A percentile compares a stretch with the other conserved stretches of the same genome.
phyloP scores from a whole-genome alignment of 768 basidiomycete species.

The Cubamyces lactineus region DNA sequence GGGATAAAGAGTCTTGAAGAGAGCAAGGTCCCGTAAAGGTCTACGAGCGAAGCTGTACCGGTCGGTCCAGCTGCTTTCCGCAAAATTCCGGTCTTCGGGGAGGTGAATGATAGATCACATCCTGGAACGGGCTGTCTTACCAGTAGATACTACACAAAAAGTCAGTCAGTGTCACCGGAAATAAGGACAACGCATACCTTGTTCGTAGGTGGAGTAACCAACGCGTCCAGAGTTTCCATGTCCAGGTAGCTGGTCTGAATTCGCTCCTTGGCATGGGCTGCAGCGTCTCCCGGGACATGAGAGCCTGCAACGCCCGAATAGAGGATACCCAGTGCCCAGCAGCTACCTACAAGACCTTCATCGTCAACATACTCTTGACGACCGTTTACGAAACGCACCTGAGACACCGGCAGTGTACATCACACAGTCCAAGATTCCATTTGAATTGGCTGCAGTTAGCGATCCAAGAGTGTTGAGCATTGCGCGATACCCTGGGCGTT shows the following conservation, averaged over 20 bases:
- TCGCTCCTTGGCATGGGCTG: slow-evolving; percentile 27
- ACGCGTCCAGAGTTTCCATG: slow-evolving; percentile 29
- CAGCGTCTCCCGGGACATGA: slow-evolving; percentile 12
- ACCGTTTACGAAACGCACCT: slow-evolving; percentile 12
- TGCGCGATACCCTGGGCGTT: slow-evolving; percentile 29
- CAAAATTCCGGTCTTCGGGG: slow-evolving; percentile 23
- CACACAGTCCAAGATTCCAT: slow-evolving; percentile 28
- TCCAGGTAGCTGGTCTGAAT: slow-evolving; percentile 31
- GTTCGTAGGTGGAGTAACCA: slow-evolving; percentile 31
- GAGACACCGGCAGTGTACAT: slow-evolving; percentile 34
- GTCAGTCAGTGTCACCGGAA: not conserved
- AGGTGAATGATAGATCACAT: not conserved
- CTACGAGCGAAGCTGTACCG: slow-evolving; percentile 31
- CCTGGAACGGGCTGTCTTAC: slow-evolving; percentile 5
- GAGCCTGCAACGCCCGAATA: slow-evolving; percentile 33
- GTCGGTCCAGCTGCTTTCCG: slow-evolving; percentile 30
- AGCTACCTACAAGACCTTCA: slow-evolving; percentile 24
- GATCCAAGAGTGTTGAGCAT: slow-evolving; percentile 33
- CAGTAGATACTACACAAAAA: slow-evolving; percentile 26
- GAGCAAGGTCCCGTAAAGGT: slow-evolving; percentile 32
- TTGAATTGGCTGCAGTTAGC: slow-evolving; percentile 23
- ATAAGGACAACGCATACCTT: slow-evolving; percentile 18
- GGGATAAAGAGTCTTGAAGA: slow-evolving; percentile 31
- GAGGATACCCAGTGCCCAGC: slow-evolving; percentile 33
- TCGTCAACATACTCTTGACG: no score